phyloP scores from a whole-genome alignment of 2,329 filamentous ascomycete species.

The Colletotrichum destructivum region DNA sequence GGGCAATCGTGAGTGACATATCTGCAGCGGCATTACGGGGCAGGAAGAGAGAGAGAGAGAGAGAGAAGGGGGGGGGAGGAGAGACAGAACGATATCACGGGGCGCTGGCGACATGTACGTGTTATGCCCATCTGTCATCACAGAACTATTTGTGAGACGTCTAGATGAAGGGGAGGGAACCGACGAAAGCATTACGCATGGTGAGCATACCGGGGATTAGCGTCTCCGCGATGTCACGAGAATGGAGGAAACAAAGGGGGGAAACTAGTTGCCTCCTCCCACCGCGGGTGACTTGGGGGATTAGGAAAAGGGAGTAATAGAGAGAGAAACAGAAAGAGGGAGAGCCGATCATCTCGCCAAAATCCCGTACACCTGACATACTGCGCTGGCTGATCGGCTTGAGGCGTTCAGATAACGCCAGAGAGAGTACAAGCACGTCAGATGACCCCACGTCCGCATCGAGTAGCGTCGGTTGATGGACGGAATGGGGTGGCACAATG shows the following conservation, averaged over 20 bases:
- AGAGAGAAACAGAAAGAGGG: too few relatives aligned
- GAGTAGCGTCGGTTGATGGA: constrained; percentile 5
- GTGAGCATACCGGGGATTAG: constrained; percentile 25
- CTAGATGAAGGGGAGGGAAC: background rate
- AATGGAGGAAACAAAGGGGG: constrained; percentile 7
- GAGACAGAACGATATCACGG: constrained; percentile 11
- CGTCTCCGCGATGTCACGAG: constrained; percentile 27
- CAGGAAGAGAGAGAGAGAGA: background rate
- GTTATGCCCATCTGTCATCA: background rate
- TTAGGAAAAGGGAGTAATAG: too few relatives aligned
- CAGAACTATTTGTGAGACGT: background rate
- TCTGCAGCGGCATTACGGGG: too few relatives aligned
- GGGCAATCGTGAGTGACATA: background rate
- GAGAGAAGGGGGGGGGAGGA: background rate
- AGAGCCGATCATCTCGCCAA: background rate
- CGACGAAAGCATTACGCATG: constrained; percentile 12
- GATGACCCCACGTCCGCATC: constrained; percentile 30
- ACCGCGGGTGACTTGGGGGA: background rate
- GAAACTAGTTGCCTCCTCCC: background rate
- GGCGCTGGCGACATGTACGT: constrained; percentile 8
- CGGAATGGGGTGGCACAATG: constrained; percentile 30
- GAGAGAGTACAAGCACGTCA: constrained; percentile 34
- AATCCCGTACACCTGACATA: background rate
- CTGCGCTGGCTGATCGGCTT: background rate
- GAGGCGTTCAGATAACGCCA: constrained; percentile 9